Conservation (phyloP, 169 alveolate species). For the Neospora caninum region DNA sequence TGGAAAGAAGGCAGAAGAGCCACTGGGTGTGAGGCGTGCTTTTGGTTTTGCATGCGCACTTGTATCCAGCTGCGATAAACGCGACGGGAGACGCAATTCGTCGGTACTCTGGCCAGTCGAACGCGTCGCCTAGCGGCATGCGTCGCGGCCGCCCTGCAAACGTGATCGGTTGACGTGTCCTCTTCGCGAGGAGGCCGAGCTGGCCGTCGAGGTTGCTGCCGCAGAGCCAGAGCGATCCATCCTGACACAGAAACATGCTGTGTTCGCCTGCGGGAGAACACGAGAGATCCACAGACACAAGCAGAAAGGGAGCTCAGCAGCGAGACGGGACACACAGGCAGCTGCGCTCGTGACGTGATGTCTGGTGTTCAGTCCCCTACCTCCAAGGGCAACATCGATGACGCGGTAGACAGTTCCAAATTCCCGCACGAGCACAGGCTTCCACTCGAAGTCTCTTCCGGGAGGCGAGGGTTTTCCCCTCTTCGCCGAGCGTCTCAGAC, state of each 20-base stretch:
- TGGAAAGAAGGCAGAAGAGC: too few species aligned
- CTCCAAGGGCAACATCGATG: conserved; percentile 18
- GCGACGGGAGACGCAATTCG: neutral
- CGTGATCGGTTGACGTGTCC: neutral
- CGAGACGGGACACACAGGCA: too few species aligned
- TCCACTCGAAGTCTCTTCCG: neutral
- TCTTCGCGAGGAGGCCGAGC: neutral
- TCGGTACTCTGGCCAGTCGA: neutral
- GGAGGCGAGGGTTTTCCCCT: neutral
- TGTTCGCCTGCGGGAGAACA: conserved; percentile 19
- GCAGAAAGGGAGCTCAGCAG: too few species aligned
- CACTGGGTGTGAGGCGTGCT: too few species aligned
- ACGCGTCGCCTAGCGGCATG: neutral
- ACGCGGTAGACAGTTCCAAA: neutral
- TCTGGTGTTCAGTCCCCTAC: neutral
- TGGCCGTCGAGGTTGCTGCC: conserved; percentile 53
- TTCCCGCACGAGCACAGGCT: conserved; percentile 4
- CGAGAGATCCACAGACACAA: too few species aligned
- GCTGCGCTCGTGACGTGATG: neutral
- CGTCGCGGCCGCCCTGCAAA: neutral
- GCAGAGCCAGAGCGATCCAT: conserved; percentile 45
- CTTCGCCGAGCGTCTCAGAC: neutral
- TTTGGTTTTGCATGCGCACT: neutral
- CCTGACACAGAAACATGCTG: conserved; percentile 44
- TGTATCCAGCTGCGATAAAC: conserved; percentile 12